Base-by-base conservation (phyloP, 352 stramenopile species). In the Phytophthora fragariaefolia region DNA sequence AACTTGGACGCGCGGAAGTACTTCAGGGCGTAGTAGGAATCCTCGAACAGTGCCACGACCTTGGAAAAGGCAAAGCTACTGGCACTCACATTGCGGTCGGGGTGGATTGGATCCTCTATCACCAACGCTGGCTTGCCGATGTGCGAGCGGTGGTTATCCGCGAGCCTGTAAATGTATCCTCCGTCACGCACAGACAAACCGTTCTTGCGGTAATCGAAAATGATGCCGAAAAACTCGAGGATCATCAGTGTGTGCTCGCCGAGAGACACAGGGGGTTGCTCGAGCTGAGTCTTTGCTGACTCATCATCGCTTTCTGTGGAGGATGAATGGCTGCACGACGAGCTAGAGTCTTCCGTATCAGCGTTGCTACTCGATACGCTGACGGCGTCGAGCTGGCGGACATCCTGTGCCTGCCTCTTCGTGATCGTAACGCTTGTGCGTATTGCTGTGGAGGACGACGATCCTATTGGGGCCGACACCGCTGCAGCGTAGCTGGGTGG, bases 31-130 rank as follows among this genome's bases (percentile, higher is more conserved):
- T 93, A 95, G 63, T 87, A 96, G 28, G 87, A 86, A 63, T 96
- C 88, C 51, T 96, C 88, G 56, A 95, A 95, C 40, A 94, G 64
- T 1, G 86, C 80, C 7, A 96, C 87, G 22, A 96, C 87, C 49
- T 92, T 92, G 46, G 83, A 82, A 53, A 94, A 95, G 17, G 86
- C 86, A 65, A 93, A 96, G 70, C 85, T 96, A 52, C 84, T 90
- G n/a, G 88, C 86, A 42, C 86, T 91, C 6, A 96, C 88, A 32
- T 96, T 96, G 58, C 87, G 83, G 51, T 95, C 86, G 4, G 88
- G 87, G 53, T 96, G 80, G 58, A 96, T 95, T n/a, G 88, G 86
- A 62, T 95, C 88, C 48, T 96, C 86, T n/a, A 96, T 91, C 58
- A 96, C 87, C n/a, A 96, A 70, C 36, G 79, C 73, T 24, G 82